Conservation (phyloP, 306 rosid species). For the Acacia melanoxylon region DNA sequence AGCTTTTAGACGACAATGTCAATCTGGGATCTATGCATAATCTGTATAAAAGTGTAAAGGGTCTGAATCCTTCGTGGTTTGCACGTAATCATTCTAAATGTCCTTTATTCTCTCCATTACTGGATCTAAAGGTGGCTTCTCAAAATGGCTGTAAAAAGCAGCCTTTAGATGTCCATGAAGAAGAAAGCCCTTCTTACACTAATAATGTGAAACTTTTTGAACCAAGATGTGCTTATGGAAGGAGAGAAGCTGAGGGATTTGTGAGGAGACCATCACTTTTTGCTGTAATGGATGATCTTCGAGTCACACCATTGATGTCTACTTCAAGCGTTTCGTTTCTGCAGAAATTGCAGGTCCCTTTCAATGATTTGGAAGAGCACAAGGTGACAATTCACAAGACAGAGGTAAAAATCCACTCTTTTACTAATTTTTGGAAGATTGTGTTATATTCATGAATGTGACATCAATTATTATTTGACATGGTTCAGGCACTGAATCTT, state of each 20-base stretch:
- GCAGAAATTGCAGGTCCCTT: slow-evolving; percentile 30
- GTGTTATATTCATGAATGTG: background rate
- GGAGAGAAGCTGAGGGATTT: slow-evolving; percentile 24
- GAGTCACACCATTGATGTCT: slow-evolving; percentile 25
- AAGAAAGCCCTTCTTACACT: background rate
- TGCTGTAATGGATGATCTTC: slow-evolving; percentile 36
- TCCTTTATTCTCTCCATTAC: background rate
- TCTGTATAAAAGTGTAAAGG: slow-evolving; percentile 15
- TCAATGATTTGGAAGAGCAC: slow-evolving; percentile 44
- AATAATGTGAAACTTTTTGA: background rate
- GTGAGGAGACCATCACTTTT: slow-evolving; percentile 37
- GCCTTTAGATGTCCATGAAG: background rate
- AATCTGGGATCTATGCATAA: background rate
- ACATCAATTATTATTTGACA: background rate
- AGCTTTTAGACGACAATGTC: background rate
- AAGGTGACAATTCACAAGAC: background rate
- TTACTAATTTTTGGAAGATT: background rate
- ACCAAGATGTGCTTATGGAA: slow-evolving; percentile 34
- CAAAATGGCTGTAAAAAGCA: background rate
- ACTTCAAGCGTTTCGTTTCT: slow-evolving; percentile 32
- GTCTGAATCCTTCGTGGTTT: background rate
- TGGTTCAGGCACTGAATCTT: background rate
- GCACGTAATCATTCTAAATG: background rate
- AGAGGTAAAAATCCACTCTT: background rate
- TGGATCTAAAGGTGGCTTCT: background rate